Evolutionary conservation across 805 yeast species (phyloP).

Genomic region (Wickerhamomyces alni): DNA sequence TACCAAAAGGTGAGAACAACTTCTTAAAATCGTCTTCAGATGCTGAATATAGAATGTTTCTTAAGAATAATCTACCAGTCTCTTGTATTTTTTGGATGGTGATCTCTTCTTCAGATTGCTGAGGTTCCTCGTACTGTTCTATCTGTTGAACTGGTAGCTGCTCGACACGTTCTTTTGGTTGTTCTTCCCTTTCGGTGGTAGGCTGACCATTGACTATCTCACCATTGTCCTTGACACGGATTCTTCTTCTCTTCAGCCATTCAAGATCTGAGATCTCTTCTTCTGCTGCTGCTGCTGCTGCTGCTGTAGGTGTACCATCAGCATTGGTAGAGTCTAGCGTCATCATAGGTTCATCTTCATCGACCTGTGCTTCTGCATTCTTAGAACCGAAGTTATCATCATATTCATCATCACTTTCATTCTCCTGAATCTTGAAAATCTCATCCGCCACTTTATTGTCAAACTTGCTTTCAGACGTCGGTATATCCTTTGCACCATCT

Average conservation of each 20-base stretch:
- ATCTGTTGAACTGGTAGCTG: no score
- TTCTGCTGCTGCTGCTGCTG: constrained; percentile 35
- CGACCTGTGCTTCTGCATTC: constrained; percentile 19
- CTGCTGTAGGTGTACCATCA: constrained; percentile 5
- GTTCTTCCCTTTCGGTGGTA: constrained; percentile 2
- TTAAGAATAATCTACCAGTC: constrained; percentile 80
- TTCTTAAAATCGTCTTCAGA: constrained; percentile 70
- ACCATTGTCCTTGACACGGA: constrained; percentile 54
- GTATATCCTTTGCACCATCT: constrained; percentile 15
- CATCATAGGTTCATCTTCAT: constrained; percentile 48
- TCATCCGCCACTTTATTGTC: constrained; percentile 21
- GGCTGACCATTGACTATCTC: constrained; percentile 9
- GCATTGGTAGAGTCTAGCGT: constrained; percentile 18
- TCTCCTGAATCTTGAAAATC: constrained; percentile 24
- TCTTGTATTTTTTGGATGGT: constrained; percentile 45
- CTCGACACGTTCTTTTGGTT: background rate
- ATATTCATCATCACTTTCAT: constrained; percentile 42
- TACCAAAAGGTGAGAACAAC: constrained; percentile 65
- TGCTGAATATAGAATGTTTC: constrained; percentile 79
- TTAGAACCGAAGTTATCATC: constrained; percentile 24
- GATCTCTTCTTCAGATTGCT: constrained; percentile 38
- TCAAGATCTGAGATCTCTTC: constrained; percentile 68
- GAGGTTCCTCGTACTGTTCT: no score
- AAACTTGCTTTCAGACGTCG: constrained; percentile 10
- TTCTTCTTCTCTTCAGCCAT: constrained; percentile 77